Evolutionary conservation across 352 stramenopile genomes (phyloP).

Genomic region (Pseudoperonospora humuli): DNA sequence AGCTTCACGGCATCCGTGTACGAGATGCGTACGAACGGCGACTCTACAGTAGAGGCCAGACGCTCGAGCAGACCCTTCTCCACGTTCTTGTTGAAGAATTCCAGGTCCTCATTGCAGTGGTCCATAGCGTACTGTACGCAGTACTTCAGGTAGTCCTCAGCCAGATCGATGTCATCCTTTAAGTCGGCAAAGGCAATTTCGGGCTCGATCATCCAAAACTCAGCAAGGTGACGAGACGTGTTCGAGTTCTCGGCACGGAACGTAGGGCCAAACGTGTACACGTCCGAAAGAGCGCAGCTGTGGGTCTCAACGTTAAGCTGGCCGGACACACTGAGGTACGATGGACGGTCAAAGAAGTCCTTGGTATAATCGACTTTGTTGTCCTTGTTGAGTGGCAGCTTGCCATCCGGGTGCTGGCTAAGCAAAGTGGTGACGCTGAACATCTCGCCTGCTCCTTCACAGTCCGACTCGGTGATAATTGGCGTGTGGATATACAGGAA

Average conservation of each 20-base stretch:
- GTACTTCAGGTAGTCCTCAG: slow-evolving; percentile 95
- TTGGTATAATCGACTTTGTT: slow-evolving; percentile 85
- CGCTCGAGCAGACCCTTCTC: slow-evolving; percentile 86
- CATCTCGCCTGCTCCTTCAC: slow-evolving; percentile 96
- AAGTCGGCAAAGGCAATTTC: slow-evolving; percentile 88
- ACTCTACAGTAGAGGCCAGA: slow-evolving; percentile 35
- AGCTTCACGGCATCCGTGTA: slow-evolving; percentile 94
- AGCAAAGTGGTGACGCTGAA: slow-evolving; percentile 93
- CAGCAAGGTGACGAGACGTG: slow-evolving; percentile 94
- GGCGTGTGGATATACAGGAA: slow-evolving; percentile 95
- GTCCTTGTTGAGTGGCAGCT: slow-evolving; percentile 48
- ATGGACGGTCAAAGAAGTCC: slow-evolving; percentile 87
- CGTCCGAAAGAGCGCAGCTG: slow-evolving; percentile 78
- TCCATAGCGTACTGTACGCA: slow-evolving; percentile 90
- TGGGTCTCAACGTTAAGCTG: slow-evolving; percentile 95
- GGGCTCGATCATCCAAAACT: slow-evolving; percentile 99
- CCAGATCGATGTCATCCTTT: slow-evolving; percentile 91
- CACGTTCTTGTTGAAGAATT: slow-evolving; percentile 91
- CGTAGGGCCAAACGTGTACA: slow-evolving; percentile 99
- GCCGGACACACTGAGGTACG: slow-evolving; percentile 93
- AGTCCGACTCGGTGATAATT: slow-evolving; percentile 95
- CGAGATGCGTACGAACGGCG: slow-evolving; percentile 74
- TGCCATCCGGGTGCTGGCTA: slow-evolving; percentile 65
- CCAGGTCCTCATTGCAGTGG: slow-evolving; percentile 88
- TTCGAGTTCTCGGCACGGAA: slow-evolving; percentile 99